These are phyloP conservation scores for Lumnitzera racemosa DNA, from an alignment of 345 rosid species.

Conservation along the genomic window DNA sequence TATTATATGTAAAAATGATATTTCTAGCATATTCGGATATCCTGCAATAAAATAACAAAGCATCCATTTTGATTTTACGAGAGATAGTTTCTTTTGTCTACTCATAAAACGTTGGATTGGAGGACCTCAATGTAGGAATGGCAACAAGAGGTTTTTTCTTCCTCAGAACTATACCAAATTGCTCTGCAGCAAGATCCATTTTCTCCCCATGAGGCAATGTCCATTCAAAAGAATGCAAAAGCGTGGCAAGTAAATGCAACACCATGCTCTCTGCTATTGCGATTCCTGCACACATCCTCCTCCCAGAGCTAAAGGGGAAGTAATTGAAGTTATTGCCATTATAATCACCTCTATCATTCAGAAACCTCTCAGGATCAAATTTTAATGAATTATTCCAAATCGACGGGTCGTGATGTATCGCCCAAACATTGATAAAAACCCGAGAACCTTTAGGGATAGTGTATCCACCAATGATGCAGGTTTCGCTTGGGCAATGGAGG, in stretches of 20 bases:
- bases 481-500: slow-evolving; percentile 12
- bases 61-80: too few relatives aligned
- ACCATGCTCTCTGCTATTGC: slow-evolving; percentile 76
- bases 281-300: slow-evolving; percentile 65
- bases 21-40: too few relatives aligned
- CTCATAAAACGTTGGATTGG: neutral
- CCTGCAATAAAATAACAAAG: too few relatives aligned
- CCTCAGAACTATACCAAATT: too few relatives aligned
- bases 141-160: neutral
- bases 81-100: neutral
- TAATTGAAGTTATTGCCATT: slow-evolving; percentile 46
- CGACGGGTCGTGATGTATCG: slow-evolving; percentile 11
- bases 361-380: slow-evolving; percentile 48
- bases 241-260: slow-evolving; percentile 43
- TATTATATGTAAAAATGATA: too few relatives aligned
- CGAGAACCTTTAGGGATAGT: slow-evolving; percentile 10
- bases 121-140: slow-evolving; percentile 3
- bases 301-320: slow-evolving; percentile 80
- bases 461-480: slow-evolving; percentile 9
- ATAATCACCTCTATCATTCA: slow-evolving; percentile 33
- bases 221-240: slow-evolving; percentile 47
- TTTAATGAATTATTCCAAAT: slow-evolving; percentile 43
- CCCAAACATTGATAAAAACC: slow-evolving; percentile 14
- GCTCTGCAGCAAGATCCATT: too few relatives aligned
- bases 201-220: too few relatives aligned